A percentile compares a stretch with the other conserved stretches of the same genome.
phyloP scores from a whole-genome alignment of 805 yeast genomes.

The Nakazawaea siamensis region DNA sequence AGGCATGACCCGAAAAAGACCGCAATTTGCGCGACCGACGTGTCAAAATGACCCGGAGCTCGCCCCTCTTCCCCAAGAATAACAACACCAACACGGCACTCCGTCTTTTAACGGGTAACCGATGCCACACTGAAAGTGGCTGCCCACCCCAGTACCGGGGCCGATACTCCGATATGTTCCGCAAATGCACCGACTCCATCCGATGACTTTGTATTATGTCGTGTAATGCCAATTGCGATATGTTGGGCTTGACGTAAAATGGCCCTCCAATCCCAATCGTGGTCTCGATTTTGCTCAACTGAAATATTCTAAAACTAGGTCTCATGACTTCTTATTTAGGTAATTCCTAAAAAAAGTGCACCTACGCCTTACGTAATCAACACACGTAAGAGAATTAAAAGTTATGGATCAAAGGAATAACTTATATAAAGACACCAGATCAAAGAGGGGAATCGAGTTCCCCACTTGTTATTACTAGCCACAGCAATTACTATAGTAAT shows the following conservation, averaged over 20 bases:
- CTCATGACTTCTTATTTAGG: no score
- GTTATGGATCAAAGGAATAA: no score
- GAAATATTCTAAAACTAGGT: no score
- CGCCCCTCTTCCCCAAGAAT: conserved; percentile 66
- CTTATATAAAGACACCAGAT: no score
- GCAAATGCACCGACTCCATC: conserved; percentile 26
- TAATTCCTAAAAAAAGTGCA: no score
- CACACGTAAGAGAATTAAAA: no score
- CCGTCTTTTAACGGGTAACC: conserved; percentile 56
- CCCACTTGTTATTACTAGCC: no score
- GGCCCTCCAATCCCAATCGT: background rate
- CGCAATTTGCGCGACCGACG: conserved; percentile 62
- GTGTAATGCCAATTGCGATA: conserved; percentile 3
- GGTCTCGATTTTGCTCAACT: background rate
- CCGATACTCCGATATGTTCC: conserved; percentile 25
- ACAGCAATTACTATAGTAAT: no score
- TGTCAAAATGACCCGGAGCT: conserved; percentile 70
- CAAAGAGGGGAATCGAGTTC: no score
- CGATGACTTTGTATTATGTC: conserved; percentile 15
- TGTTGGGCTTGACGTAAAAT: conserved; percentile 8
- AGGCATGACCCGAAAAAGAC: conserved; percentile 82
- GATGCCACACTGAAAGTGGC: conserved; percentile 47
- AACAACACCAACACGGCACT: conserved; percentile 74
- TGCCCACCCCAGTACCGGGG: conserved; percentile 25
- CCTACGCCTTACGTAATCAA: no score